Base-by-base conservation (phyloP, 352 stramenopile genomes). In the Globisporangium solare region DNA sequence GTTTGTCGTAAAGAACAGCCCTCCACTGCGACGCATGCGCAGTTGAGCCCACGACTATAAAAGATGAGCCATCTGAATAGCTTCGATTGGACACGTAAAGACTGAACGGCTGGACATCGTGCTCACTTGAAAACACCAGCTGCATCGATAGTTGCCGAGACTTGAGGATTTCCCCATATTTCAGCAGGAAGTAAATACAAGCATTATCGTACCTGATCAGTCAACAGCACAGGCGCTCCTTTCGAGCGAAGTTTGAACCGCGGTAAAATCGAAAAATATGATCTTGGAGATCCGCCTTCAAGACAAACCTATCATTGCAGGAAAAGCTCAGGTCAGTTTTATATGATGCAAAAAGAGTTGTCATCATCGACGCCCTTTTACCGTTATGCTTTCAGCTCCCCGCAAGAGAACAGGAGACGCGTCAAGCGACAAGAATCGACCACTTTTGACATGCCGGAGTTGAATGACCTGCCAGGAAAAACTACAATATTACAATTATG, bases 221-320 rank as follows among this genome's bases (percentile, higher is more conserved):
- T 86, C 20, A 88, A 45, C 27, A 86, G 74, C 24, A 88, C 75
- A 50, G 78, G 76, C 15, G 77, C 65, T 21, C 80, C 80, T 68
- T 79, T 86, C 12, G 77, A 73, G 6, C 80, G 71, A 14, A 88
- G 63, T 49, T 90, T 88, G 58, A 87, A 88, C 0, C 78, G 70
- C 13, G 78, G 80, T 6, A 88, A 41, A 14, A 85, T 63, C 15
- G 51, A 72, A 32, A 90, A 83, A 27, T 88, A 67, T 0, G 73
- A 74, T 24, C 64, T 67, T 11, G 73, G 68, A 0, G 75, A 83
- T 1, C 74, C 77, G 10, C 43, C 62, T 20, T 76, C 70, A 17
- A 90, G 50, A 41, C 66, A 81, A 11, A 86, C 68, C 80, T 90
- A 43, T 22, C 24, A 40, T 48, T 64, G 31, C 20, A 60, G 37